Percentiles rank a stretch among this genome's conserved stretches.
phyloP scores from a whole-genome alignment of 805 yeast species.

The Metschnikowia cubensis region DNA sequence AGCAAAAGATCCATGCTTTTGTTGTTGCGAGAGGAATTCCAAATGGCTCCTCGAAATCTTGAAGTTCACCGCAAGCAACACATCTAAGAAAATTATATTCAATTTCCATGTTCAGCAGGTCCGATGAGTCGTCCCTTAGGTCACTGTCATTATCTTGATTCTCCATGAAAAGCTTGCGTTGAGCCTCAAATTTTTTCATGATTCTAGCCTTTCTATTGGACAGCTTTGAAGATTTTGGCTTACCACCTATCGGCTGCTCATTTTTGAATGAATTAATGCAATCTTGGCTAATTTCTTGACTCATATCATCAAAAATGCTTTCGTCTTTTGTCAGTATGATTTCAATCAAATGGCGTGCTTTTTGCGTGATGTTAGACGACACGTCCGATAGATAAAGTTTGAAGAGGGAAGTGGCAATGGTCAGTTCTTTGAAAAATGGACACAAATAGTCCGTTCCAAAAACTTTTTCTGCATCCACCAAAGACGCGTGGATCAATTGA shows the following conservation, averaged over 20 bases:
- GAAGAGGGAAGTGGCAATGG: slow-evolving; percentile 41
- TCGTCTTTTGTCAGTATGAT: slow-evolving; percentile 46
- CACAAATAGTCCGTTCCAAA: slow-evolving; percentile 40
- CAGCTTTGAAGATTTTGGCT: slow-evolving; percentile 47
- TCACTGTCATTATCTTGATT: slow-evolving; percentile 18
- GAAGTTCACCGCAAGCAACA: slow-evolving; percentile 24
- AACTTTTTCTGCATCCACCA: slow-evolving; percentile 45
- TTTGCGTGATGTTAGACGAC: slow-evolving; percentile 45
- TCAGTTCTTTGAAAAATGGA: slow-evolving; percentile 47
- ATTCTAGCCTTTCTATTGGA: slow-evolving; percentile 58
- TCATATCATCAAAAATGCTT: slow-evolving; percentile 47
- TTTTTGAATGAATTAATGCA: slow-evolving; percentile 46
- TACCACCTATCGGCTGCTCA: slow-evolving; percentile 28
- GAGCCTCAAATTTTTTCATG: slow-evolving; percentile 57
- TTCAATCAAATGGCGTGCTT: slow-evolving; percentile 43
- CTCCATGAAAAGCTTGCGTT: slow-evolving; percentile 42
- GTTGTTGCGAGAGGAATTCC: slow-evolving; percentile 55
- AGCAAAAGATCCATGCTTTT: slow-evolving; percentile 48
- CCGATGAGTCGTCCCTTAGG: neutral
- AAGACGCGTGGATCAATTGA: slow-evolving; percentile 65
- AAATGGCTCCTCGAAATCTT: slow-evolving; percentile 39
- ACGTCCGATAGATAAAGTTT: slow-evolving; percentile 40
- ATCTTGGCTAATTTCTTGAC: slow-evolving; percentile 54
- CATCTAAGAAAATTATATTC: slow-evolving; percentile 13
- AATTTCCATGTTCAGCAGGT: neutral